Percentiles rank a stretch among this genome's conserved stretches.
Evolutionary conservation across 2,329 filamentous ascomycete genomes (phyloP).

Genomic region (Myriosclerotinia curreyana): DNA sequence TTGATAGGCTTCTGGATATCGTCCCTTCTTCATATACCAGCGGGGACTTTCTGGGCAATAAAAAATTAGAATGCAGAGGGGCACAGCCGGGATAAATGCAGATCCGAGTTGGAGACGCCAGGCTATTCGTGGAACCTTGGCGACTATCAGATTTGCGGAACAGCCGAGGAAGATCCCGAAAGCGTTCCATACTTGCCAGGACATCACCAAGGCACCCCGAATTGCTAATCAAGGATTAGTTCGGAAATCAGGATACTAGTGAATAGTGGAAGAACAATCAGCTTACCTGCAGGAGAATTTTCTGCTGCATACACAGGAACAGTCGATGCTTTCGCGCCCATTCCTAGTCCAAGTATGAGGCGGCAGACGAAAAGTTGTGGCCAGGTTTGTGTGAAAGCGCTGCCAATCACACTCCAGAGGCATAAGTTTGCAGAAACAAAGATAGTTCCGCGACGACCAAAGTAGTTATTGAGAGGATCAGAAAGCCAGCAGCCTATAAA

Average conservation of each 20-base stretch:
- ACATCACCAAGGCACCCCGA: slow-evolving; percentile 55
- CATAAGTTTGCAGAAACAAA: slow-evolving; percentile 62
- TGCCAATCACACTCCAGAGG: slow-evolving; percentile 58
- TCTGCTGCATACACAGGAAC: slow-evolving; percentile 54
- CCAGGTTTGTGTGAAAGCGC: slow-evolving; percentile 58
- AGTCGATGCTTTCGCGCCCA: slow-evolving; percentile 54
- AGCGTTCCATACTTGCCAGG: slow-evolving; percentile 51
- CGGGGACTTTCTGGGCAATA: slow-evolving; percentile 63
- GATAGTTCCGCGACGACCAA: slow-evolving; percentile 62
- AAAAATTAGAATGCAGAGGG: slow-evolving; percentile 54
- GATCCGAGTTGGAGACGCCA: slow-evolving; percentile 65
- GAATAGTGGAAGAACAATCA: neutral
- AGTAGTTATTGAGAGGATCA: slow-evolving; percentile 56
- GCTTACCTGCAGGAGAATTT: slow-evolving; percentile 49
- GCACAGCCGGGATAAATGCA: slow-evolving; percentile 62
- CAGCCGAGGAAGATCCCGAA: slow-evolving; percentile 67
- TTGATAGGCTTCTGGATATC: slow-evolving; percentile 52
- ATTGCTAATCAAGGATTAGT: slow-evolving; percentile 33
- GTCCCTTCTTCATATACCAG: slow-evolving; percentile 63
- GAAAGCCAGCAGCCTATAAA: slow-evolving; percentile 50
- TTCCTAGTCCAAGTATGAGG: slow-evolving; percentile 59
- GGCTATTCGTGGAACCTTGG: slow-evolving; percentile 53
- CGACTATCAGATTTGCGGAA: slow-evolving; percentile 62
- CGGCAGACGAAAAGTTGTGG: slow-evolving; percentile 53
- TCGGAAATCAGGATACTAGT: no score